Evolutionary conservation across 257 asterid genomes (phyloP).

Genomic region (Linderniella brevidens): DNA sequence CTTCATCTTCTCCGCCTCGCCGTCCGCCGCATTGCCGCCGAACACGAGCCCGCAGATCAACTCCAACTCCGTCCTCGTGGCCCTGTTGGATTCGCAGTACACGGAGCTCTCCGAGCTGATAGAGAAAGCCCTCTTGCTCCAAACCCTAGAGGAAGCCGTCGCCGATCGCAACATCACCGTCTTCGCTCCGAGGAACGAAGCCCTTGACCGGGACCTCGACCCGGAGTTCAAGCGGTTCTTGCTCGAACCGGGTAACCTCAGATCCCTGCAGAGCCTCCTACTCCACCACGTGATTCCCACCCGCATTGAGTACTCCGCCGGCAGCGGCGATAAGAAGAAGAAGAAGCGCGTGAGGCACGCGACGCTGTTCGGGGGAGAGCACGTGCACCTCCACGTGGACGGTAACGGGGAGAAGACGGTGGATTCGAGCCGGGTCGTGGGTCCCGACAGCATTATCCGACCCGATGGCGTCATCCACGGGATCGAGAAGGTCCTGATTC

Average conservation of each 20-base stretch:
- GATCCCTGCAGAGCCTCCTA: conserved; percentile 58
- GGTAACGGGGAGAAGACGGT: conserved; percentile 30
- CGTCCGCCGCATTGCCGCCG: conserved; percentile 45
- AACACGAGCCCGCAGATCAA: conserved; percentile 25
- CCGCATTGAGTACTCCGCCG: conserved; percentile 46
- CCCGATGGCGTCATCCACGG: conserved; percentile 96
- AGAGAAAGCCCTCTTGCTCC: conserved; percentile 76
- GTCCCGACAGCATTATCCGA: conserved; percentile 49
- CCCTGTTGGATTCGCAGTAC: conserved; percentile 80
- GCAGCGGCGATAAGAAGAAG: conserved; percentile 7
- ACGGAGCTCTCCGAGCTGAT: conserved; percentile 82
- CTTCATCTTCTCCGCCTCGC: conserved; percentile 15
- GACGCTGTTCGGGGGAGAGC: conserved; percentile 12
- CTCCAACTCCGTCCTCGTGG: conserved; percentile 82
- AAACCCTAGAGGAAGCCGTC: conserved; percentile 75
- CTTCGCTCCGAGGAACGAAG: conserved; percentile 79
- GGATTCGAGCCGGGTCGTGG: conserved; percentile 28
- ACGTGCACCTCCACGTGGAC: conserved; percentile 18
- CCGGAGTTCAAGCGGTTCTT: conserved; percentile 79
- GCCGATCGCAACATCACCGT: conserved; percentile 67
- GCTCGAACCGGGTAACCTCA: conserved; percentile 74
- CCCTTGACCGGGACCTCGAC: conserved; percentile 68
- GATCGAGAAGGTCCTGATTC: conserved; percentile 57
- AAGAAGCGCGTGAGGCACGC: too few relatives aligned
- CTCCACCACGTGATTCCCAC: conserved; percentile 69